Evolutionary conservation across 2,329 filamentous ascomycete species (phyloP).

Genomic region (Colletotrichum sp.): DNA sequence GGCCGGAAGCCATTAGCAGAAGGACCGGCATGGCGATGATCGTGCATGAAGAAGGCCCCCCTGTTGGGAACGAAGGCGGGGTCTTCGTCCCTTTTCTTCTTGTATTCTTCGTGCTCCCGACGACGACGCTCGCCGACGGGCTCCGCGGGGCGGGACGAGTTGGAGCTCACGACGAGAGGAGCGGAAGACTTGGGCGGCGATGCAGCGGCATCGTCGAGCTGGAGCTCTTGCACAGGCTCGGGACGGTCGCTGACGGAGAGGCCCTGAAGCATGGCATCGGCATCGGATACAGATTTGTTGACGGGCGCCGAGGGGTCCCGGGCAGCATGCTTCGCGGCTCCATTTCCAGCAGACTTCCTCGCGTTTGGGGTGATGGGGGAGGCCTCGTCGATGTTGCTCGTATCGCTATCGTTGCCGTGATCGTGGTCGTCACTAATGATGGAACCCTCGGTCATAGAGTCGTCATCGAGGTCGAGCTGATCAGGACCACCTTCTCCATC

Average conservation of each 20-base stretch:
- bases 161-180: constrained; percentile 60
- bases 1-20: constrained; percentile 79
- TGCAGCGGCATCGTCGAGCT: constrained; percentile 49
- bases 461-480: constrained; percentile 64
- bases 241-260: constrained; percentile 49
- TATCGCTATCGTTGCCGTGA: constrained; percentile 64
- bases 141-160: constrained; percentile 55
- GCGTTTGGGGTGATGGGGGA: constrained; percentile 52
- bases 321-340: constrained; percentile 36
- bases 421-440: constrained; percentile 66
- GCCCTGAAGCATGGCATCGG: constrained; percentile 63
- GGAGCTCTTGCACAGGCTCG: constrained; percentile 46
- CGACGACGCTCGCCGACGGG: constrained; percentile 72
- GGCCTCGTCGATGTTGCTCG: constrained; percentile 63
- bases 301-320: constrained; percentile 38
- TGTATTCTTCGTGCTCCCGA: constrained; percentile 89
- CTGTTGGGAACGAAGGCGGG: constrained; percentile 93
- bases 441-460: constrained; percentile 69
- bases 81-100: constrained; percentile 84
- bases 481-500: constrained; percentile 68
- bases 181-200: constrained; percentile 45
- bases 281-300: constrained; percentile 50
- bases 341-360: constrained; percentile 44
- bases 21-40: constrained; percentile 81
- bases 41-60: constrained; percentile 97